These are phyloP conservation scores for Vinca minor DNA, from an alignment of 257 asterid genomes.

Conservation along the genomic window DNA sequence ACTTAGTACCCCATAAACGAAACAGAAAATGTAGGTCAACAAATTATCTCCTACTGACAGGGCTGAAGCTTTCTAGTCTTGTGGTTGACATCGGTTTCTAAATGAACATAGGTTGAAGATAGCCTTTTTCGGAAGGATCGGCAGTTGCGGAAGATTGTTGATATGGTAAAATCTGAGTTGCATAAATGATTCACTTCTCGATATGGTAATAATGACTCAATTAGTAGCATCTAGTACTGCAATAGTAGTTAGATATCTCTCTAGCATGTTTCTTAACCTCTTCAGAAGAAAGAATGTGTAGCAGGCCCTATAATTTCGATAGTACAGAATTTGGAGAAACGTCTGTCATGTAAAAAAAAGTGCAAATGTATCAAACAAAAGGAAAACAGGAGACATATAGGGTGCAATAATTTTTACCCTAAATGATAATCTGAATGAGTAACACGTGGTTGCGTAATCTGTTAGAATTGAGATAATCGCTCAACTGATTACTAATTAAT, in stretches of 20 bases:
- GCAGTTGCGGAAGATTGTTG: neutral
- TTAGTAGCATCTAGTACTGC: neutral
- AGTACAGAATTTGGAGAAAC: neutral
- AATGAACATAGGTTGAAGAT: neutral
- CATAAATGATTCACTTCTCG: slow-evolving; percentile 1
- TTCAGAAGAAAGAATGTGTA: neutral
- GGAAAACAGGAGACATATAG: neutral
- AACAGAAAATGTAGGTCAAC: neutral
- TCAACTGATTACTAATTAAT: slow-evolving; percentile 3
- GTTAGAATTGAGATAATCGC: neutral
- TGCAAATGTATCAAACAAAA: neutral
- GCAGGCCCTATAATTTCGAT: neutral
- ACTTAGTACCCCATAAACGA: neutral
- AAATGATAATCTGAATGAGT: neutral
- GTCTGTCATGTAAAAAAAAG: neutral
- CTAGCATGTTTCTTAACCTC: neutral
- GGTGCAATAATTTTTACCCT: neutral
- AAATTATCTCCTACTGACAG: slow-evolving; percentile 1
- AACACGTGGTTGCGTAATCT: neutral
- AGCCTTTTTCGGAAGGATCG: neutral
- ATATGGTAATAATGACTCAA: neutral
- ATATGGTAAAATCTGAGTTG: neutral
- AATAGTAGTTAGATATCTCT: neutral
- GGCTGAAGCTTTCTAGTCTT: neutral
- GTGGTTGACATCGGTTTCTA: neutral